Base-by-base conservation (phyloP, 2,329 filamentous ascomycete genomes). In the Sclerotinia spermophila region DNA sequence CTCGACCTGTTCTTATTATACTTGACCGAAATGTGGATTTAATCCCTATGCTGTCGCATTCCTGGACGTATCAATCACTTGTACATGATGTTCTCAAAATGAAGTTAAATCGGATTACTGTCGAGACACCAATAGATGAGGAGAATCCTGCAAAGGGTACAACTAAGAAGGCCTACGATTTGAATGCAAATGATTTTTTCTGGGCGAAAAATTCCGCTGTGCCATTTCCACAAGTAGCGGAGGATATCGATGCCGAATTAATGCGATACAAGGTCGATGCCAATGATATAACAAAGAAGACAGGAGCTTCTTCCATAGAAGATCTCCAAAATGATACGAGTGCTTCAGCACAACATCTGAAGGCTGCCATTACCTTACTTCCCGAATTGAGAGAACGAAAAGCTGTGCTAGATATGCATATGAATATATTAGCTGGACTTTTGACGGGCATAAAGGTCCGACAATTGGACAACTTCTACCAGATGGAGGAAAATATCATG, bases 41-140 rank as follows among this genome's bases (percentile, higher is more conserved):
- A 68, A 93, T 97, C 74, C 94, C 96, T 3, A 98, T 99, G 96
- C 86, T 99, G n/a, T 97, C 95, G 21, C 96, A 99, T 81, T 97
- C 94, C 1, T 94, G 92, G 92, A 94, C 86, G 13, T 89, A 97
- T 77, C 94, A 97, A 80, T 96, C 92, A 11, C 84, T 97, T 17
- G 92, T 97, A 24, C 92, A 89, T 75, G 88, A 93, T 80, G 90
- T 93, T 6, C 84, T 93, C 58, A 87, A 89, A 67, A 92, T 93
- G 89, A 89, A 92, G 78, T 86, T 97, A 53, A 99, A 98, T 80
- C 91, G 95, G 48, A 98, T 99, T 75, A 97, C 93, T 1, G 92
- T 99, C 59, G 93, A 97, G 79, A 89, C 91, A 0, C 90, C 92
- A 7, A 84, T 90, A 13, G 94, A 98, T 73, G 92, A 96, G 74